Evolutionary conservation across 805 yeast genomes (phyloP), one percentile per base, ranked within the genome.

Genomic region (Cephaloascus albidus): DNA sequence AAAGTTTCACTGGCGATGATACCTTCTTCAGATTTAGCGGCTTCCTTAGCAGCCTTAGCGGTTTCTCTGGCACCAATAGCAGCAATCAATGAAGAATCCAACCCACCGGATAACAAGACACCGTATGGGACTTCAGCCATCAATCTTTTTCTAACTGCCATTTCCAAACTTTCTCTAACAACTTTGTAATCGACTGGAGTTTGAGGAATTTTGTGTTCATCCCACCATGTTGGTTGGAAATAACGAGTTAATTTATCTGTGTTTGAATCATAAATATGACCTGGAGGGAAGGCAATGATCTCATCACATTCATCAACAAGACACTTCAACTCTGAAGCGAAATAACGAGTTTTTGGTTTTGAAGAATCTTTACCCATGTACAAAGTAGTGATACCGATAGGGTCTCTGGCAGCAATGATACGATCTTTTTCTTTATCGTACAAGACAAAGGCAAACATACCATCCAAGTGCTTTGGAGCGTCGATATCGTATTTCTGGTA

Each of bases 61-160:
- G 97, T 86, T 70, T 93, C 99, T 61, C 97, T 77, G 26, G 97
- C 93, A 39, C 97, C 98, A 57, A 93, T 93, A 35, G 98, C 64
- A 16, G 98, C 98, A 60, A 93, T 93, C 63, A 93, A 73, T 18
- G 96, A 87, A 36, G 97, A 88, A 63, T 93, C 99, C 56, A 93
- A 76, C 49, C 99, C 99, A 60, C 99, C 99, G 18, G 96, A 87
- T 50, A 93, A 72, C 51, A 93, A 71, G 36, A 93, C 99, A 70
- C 99, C 99, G 63, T 86, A 93, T 41, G 99, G 97, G 45, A 93
- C 99, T 72, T 93, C 99, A 41, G 97, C 93, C 99, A 93, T 93
- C 55, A 93, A 76, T 75, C 98, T 84, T 85, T 93, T 93, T 74
- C 98, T 84, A 40, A 93, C 99, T 37, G 98, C 88, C 67, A 83